These are phyloP conservation scores for Fagopyrum tataricum DNA, from an alignment of 148 eudicot species.

Conservation along the genomic window DNA sequence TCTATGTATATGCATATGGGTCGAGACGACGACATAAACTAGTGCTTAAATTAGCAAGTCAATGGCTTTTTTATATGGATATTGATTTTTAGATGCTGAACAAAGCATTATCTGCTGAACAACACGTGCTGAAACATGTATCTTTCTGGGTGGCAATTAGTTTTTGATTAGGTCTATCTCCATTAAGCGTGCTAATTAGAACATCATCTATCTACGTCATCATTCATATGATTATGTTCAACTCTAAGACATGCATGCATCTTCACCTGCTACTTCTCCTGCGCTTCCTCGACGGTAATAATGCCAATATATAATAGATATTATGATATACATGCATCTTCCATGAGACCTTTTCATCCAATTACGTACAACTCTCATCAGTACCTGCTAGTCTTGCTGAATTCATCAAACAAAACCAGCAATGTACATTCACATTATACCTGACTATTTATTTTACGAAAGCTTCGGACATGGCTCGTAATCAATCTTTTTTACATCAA, in stretches of 20 bases:
- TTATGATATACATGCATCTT: too few species aligned
- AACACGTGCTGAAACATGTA: neutral
- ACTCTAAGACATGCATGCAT: neutral
- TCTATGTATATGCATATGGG: neutral
- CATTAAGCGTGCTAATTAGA: conserved; percentile 2
- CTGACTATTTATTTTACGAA: too few species aligned
- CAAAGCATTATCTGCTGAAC: neutral
- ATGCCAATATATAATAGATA: too few species aligned
- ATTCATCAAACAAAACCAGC: neutral
- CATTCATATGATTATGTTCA: neutral
- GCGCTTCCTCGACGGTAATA: too few species aligned
- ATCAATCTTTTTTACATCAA: too few species aligned
- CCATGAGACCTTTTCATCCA: too few species aligned
- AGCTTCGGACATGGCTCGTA: too few species aligned
- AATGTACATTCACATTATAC: neutral
- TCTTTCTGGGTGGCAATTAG: neutral
- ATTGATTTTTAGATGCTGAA: too few species aligned
- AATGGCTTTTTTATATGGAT: neutral
- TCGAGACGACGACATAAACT: neutral
- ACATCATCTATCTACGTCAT: too few species aligned
- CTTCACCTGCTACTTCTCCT: neutral
- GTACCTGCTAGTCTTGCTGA: neutral
- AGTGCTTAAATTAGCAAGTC: neutral
- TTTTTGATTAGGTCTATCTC: neutral
- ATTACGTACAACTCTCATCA: too few species aligned